Conservation (phyloP, 306 rosid species). For the Acacia confusa region DNA sequence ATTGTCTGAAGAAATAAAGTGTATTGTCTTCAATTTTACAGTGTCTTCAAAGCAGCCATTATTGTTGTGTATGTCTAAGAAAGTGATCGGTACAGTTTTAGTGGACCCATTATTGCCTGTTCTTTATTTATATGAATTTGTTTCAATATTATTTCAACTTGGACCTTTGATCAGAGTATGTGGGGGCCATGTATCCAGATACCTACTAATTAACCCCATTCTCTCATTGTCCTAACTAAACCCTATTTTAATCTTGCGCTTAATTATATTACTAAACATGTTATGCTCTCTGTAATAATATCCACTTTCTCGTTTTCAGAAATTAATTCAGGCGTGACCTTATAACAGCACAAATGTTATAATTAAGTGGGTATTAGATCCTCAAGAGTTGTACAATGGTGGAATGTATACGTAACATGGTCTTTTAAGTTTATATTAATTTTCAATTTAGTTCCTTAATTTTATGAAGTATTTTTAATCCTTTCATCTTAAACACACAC, state of each 20-base stretch:
- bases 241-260: not conserved
- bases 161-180: not conserved
- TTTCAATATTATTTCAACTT: slow-evolving; percentile 8
- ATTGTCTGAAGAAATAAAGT: slow-evolving; percentile 39
- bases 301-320: not conserved
- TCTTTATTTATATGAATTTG: not conserved
- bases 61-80: slow-evolving; percentile 30
- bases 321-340: not conserved
- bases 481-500: too few relatives aligned
- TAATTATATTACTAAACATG: not conserved
- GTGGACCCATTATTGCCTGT: slow-evolving; percentile 28
- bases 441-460: too few relatives aligned
- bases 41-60: slow-evolving; percentile 16
- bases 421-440: too few relatives aligned
- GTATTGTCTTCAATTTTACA: slow-evolving; percentile 27
- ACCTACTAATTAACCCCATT: not conserved
- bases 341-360: not conserved
- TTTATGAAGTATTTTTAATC: too few relatives aligned
- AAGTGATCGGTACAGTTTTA: slow-evolving; percentile 16
- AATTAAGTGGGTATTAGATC: not conserved
- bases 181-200: not conserved
- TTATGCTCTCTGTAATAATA: not conserved
- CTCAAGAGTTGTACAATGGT: too few relatives aligned
- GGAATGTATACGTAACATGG: too few relatives aligned
- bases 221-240: not conserved